Evolutionary conservation across 2,329 filamentous ascomycete species (phyloP), one percentile per base, ranked within the genome.

Genomic region (Aureobasidium namibiae): DNA sequence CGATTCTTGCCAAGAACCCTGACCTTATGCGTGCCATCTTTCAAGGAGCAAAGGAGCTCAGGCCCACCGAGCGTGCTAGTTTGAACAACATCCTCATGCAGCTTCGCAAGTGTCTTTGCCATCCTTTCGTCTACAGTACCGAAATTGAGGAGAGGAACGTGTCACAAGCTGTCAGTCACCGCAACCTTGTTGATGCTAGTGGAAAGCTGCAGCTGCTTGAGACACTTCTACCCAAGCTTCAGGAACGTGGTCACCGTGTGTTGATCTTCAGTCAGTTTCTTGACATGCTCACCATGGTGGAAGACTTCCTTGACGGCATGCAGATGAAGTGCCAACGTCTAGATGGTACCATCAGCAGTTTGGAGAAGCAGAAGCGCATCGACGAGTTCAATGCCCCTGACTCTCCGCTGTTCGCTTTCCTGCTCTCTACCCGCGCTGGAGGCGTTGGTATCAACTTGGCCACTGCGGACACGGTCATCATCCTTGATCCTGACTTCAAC

Each of bases 381-480:
- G 94, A 99, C 71, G 86, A 87, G 8, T 99, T 89, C 78, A 99
- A 99, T 69, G 89, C 87, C 0, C 87, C 90, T 0, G 80, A 87
- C 57, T 97, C 92, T 0, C 76, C 82, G 0, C 76, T 95, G 0
- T 99, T 97, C 70, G 91, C 88, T 0, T 97, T 99, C 73, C 75
- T 99, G 18, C 80, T 99, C 0, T 97, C 92, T 0, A 99, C 95
- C 3, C 86, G 94, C 63, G 92, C 95, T 18, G 94, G 94, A 57
- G 94, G 95, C 67, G 92, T 99, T 0, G 95, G 94, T 16, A 99
- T 99, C 77, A 99, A 99, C 69, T 80, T 99, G 59, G 94, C 94
- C 0, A 96, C 92, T 8, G 94, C 94, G 2, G 94, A 99, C 69
- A 99, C 94, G 0, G 95, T 99, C 62, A 96, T 99, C 64, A 96